Percentiles rank a stretch among this genome's conserved stretches.
Conservation (phyloP, 2,329 filamentous ascomycete genomes). For the Cladosporium sp. region DNA sequence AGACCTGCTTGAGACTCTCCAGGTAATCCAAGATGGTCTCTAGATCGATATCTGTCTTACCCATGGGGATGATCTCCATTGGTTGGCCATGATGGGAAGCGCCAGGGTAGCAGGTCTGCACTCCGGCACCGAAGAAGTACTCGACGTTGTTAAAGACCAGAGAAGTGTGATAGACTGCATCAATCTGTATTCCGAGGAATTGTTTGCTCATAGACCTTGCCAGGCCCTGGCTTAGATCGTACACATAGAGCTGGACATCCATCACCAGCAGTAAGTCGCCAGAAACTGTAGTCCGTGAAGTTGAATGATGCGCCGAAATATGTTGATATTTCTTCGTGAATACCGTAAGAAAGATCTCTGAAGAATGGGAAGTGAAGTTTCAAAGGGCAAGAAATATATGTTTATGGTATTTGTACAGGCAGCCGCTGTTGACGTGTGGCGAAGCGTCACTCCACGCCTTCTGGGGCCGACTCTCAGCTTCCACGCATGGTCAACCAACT, state of each 20-base stretch:
- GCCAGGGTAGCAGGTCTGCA: slow-evolving; percentile 78
- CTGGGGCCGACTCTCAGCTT: slow-evolving; percentile 11
- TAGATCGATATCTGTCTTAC: slow-evolving; percentile 70
- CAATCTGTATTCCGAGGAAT: slow-evolving; percentile 70
- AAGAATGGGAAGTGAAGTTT: not conserved
- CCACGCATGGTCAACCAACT: not conserved
- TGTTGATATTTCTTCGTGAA: not conserved
- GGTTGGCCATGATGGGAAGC: slow-evolving; percentile 84
- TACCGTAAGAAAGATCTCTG: not conserved
- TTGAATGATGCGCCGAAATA: not conserved
- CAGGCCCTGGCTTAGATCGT: slow-evolving; percentile 50
- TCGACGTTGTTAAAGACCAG: slow-evolving; percentile 82
- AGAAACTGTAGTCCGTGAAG: not conserved
- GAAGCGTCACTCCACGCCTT: slow-evolving; percentile 13
- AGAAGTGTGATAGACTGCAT: slow-evolving; percentile 94
- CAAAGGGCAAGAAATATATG: not conserved
- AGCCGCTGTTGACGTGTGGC: slow-evolving; percentile 17
- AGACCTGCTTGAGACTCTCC: slow-evolving; percentile 77
- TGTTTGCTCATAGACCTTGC: slow-evolving; percentile 54
- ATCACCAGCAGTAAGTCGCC: slow-evolving; percentile 31
- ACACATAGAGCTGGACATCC: slow-evolving; percentile 54
- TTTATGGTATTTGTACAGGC: slow-evolving; percentile 1
- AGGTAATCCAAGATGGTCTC: slow-evolving; percentile 86
- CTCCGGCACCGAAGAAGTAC: slow-evolving; percentile 86
- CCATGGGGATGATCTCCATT: slow-evolving; percentile 72